phyloP scores from a whole-genome alignment of 306 rosid genomes.

The Fragaria iinumae region DNA sequence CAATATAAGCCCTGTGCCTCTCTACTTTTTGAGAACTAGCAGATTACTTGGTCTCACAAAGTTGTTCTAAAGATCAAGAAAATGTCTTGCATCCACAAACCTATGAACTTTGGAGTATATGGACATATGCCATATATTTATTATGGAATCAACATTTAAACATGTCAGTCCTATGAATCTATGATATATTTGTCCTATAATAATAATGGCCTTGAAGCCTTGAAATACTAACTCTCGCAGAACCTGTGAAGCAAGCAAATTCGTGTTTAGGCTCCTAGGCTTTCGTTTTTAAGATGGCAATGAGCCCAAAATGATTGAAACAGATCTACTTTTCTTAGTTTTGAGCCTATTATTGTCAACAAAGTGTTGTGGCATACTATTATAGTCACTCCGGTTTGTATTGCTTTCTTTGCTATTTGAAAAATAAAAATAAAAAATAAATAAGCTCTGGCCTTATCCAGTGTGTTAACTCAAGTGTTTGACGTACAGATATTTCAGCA shows the following conservation, averaged over 20 bases:
- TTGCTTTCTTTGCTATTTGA: background rate
- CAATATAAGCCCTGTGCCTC: too few species aligned
- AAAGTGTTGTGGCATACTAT: background rate
- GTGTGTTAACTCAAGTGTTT: conserved; percentile 14
- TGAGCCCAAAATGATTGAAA: background rate
- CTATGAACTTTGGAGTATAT: background rate
- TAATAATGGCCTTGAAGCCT: background rate
- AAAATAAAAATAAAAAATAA: background rate
- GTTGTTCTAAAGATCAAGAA: too few species aligned
- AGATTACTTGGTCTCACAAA: too few species aligned
- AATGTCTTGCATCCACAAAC: too few species aligned
- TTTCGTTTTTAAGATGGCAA: background rate
- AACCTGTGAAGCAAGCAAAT: background rate
- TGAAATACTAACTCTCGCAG: background rate
- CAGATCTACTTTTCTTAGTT: background rate
- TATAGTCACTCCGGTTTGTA: background rate
- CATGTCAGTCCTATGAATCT: too few species aligned
- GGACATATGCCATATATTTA: background rate
- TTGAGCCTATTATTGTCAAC: background rate
- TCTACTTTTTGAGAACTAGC: too few species aligned
- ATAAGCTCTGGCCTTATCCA: conserved; percentile 1
- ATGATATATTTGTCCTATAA: background rate
- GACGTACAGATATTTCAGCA: conserved; percentile 61
- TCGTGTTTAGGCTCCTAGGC: background rate
- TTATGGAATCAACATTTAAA: background rate